Base-by-base conservation (phyloP, 2,329 filamentous ascomycete genomes). In the Raffaelea albimanens region DNA sequence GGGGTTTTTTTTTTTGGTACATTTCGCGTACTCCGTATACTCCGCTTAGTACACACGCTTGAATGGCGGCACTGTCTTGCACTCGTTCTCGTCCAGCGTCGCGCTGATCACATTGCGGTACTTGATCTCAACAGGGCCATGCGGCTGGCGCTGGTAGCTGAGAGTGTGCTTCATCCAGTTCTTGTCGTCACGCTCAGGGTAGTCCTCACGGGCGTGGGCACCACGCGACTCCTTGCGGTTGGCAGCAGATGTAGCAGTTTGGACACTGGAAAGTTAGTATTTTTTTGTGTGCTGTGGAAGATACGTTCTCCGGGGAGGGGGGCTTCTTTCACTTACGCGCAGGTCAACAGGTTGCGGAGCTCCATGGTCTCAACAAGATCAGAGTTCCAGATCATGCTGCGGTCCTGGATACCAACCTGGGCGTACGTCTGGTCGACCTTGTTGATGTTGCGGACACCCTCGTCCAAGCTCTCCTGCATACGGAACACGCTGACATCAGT, bases 151-250 rank as follows among this genome's bases (percentile, higher is more conserved):
- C 78, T 98, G 93, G 85, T 85, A 98, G 56, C 84, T 88, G 52
- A 98, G 79, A 41, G 88, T 95, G 79, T 98, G 93, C 83, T 97
- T 97, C 91, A 96, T 96, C 91, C 91, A 97, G 68, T 94, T 85
- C 68, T 83, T 76, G 64, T 98, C 93, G 63, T 97, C 87, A 73
- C 93, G 85, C 18, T 97, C 90, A 49, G 91, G 91, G 78, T 68
- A 97, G 66, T 98, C 93, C 75, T 98, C 93, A 57, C 93, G 86
- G 56, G 93, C 93, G 69, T 98, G 93, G 21, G 93, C 93, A 65
- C 93, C 93, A 72, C 93, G 87, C 48, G 89, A 95, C 72, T 98
- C 93, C 78, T 95, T 95, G 64, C 93, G 83, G 72, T 91, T 91
- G 50, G 89, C 87, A 53, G 93, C 93, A 29, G 89, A 80, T 58